These are phyloP conservation scores for Scedosporium boydii DNA, from an alignment of 2,329 filamentous ascomycete species.

Conservation along the genomic window DNA sequence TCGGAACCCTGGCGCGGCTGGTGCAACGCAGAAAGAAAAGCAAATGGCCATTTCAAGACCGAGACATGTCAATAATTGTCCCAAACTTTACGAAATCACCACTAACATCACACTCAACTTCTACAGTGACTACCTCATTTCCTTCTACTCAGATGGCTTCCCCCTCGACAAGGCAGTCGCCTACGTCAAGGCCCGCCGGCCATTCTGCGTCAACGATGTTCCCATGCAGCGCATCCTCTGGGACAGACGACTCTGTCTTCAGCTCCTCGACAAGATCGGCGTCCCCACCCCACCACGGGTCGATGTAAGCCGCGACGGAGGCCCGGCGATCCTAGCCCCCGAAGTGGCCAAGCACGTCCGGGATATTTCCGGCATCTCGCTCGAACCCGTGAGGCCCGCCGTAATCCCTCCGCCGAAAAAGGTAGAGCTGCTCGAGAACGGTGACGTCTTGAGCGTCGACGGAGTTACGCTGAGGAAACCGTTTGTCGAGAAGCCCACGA, in stretches of 20 bases:
- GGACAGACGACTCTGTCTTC: constrained; percentile 85
- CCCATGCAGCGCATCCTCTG: constrained; percentile 96
- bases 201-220: constrained; percentile 95
- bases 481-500: constrained; percentile 98
- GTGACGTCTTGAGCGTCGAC: constrained; percentile 81
- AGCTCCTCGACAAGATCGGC: constrained; percentile 77
- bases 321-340: constrained; percentile 65
- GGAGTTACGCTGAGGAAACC: constrained; percentile 76
- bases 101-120: background rate
- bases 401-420: constrained; percentile 55
- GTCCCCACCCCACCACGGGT: constrained; percentile 83
- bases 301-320: constrained; percentile 89
- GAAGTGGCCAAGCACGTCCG: constrained; percentile 75
- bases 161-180: constrained; percentile 94
- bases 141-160: constrained; percentile 97
- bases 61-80: background rate
- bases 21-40: background rate
- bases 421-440: constrained; percentile 82
- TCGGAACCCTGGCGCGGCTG: background rate
- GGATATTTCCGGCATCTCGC: constrained; percentile 65
- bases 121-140: constrained; percentile 77
- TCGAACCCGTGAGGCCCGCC: constrained; percentile 60
- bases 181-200: constrained; percentile 85
- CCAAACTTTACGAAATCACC: background rate
- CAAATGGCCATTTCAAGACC: background rate